These are phyloP conservation scores for Mesostigma viride DNA, from an alignment of 139 green algal genomes.

Conservation along the genomic window DNA sequence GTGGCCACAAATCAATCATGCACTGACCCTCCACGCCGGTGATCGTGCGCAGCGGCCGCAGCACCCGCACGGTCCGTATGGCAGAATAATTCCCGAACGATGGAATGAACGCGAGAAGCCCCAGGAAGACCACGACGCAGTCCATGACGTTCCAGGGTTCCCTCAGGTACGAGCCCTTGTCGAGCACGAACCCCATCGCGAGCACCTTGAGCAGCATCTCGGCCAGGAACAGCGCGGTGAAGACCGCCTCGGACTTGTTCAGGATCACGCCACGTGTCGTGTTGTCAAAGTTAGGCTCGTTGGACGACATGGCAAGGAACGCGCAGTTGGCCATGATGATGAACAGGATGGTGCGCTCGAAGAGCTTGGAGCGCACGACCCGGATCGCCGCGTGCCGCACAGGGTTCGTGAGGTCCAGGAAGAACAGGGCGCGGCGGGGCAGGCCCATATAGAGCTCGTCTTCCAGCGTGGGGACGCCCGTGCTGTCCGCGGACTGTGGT, in stretches of 20 bases:
- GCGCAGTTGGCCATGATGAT: slow-evolving; percentile 19
- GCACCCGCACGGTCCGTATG: slow-evolving; percentile 48
- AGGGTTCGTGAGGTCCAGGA: slow-evolving; percentile 17
- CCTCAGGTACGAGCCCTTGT: slow-evolving; percentile 14
- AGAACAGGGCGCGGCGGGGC: slow-evolving; percentile 22
- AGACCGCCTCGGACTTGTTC: slow-evolving; percentile 17
- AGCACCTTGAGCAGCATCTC: slow-evolving; percentile 57
- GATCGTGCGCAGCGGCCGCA: slow-evolving; percentile 53
- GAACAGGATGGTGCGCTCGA: slow-evolving; percentile 16
- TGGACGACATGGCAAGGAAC: slow-evolving; percentile 13
- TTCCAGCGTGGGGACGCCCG: no score
- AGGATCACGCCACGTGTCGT: slow-evolving; percentile 8
- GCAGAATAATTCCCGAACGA: slow-evolving; percentile 32
- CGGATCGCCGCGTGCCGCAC: slow-evolving; percentile 13
- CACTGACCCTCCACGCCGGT: slow-evolving; percentile 17
- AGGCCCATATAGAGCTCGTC: no score
- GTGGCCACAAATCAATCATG: no score
- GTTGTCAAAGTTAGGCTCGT: slow-evolving; percentile 10
- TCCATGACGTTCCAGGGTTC: slow-evolving; percentile 28
- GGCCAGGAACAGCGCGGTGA: slow-evolving; percentile 41
- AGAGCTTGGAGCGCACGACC: slow-evolving; percentile 6
- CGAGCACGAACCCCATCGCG: slow-evolving; percentile 29
- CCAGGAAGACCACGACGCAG: slow-evolving; percentile 19
- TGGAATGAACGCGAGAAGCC: slow-evolving; percentile 3
- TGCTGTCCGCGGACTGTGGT: no score